Base-by-base conservation (phyloP, 345 rosid species). In the Cardamine occulta region DNA sequence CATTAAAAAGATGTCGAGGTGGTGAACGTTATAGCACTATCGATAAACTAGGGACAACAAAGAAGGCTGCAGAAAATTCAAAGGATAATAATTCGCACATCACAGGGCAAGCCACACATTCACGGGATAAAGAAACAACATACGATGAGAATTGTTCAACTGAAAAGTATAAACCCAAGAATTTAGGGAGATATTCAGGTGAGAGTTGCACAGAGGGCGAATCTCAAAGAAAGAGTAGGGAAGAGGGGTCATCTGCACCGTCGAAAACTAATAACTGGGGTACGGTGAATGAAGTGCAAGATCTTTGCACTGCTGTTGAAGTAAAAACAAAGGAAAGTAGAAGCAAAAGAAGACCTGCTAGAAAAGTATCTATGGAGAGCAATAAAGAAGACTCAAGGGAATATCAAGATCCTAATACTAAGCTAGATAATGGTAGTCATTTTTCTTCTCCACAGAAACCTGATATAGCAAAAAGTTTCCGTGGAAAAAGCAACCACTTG, bases 191-290 rank as follows among this genome's bases (percentile, higher is more conserved):
- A 78, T 75, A 66, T 70, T 79, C 70, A 65, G 83, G 68, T 42
- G 85, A 75, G 32, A 80, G 63, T 63, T 53, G 73, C 81, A 75
- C 57, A 79, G 80, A 76, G 32, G 75, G 68, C 53, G 79, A 78
- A 42, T 78, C 85, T 73, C 82, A 48, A 35, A 66, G 81, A 65
- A 83, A 76, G 78, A 87, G 83, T 80, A 74, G 83, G 42, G 89
- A 84, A 65, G 86, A 82, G 32, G 44, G 66, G 80, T 87, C 82
- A 51, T 86, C 92, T 56, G 81, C 86, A 13, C 72, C 79, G 63
- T 81, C 84, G 7, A 89, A 85, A 85, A 93, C 85, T 56, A 85
- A 74, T 72, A 81, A 35, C 62, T 68, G 72, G 44, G 86, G 63
- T 77, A 75, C 45, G 7, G 84, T 44, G 54, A 67, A 37, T 74